Evolutionary conservation across 1,139 yeast species (phyloP).

Genomic region (Waltiozyma sp.): DNA sequence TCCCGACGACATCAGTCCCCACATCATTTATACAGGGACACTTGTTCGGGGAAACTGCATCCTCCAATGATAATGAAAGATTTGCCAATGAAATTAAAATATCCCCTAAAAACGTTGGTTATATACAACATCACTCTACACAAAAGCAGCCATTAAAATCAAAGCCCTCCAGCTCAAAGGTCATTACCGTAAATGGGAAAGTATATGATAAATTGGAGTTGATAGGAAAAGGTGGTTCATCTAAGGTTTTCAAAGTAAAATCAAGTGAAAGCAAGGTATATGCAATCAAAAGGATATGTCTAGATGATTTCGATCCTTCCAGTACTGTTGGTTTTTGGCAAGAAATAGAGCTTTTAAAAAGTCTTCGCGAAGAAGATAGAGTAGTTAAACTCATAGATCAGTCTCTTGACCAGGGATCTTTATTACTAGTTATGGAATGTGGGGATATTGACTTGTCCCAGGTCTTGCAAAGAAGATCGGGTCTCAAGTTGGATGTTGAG

Average conservation of each 20-base stretch:
- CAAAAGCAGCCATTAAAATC: constrained; percentile 15
- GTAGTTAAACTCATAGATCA: constrained; percentile 75
- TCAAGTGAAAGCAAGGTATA: constrained; percentile 44
- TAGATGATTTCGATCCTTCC: constrained; percentile 69
- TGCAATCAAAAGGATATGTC: constrained; percentile 76
- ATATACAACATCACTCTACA: constrained; percentile 6
- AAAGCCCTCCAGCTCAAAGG: constrained; percentile 11
- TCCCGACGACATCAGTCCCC: too few relatives aligned
- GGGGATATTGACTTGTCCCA: constrained; percentile 90
- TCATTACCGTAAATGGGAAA: constrained; percentile 40
- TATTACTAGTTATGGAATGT: constrained; percentile 83
- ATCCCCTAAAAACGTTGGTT: constrained; percentile 10
- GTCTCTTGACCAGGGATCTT: constrained; percentile 51
- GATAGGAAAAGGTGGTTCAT: constrained; percentile 87
- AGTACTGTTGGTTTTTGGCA: constrained; percentile 78
- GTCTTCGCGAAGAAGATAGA: constrained; percentile 50
- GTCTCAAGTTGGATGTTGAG: constrained; percentile 51
- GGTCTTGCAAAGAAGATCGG: constrained; percentile 51
- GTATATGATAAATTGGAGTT: constrained; percentile 68
- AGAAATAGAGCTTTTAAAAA: constrained; percentile 66
- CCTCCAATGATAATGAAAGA: too few relatives aligned
- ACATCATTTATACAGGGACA: too few relatives aligned
- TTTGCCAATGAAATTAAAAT: not conserved
- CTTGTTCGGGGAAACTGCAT: too few relatives aligned
- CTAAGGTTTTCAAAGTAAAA: constrained; percentile 80